Base-by-base conservation (phyloP, 2,329 filamentous ascomycete genomes). In the Diaporthe citrichinensis region DNA sequence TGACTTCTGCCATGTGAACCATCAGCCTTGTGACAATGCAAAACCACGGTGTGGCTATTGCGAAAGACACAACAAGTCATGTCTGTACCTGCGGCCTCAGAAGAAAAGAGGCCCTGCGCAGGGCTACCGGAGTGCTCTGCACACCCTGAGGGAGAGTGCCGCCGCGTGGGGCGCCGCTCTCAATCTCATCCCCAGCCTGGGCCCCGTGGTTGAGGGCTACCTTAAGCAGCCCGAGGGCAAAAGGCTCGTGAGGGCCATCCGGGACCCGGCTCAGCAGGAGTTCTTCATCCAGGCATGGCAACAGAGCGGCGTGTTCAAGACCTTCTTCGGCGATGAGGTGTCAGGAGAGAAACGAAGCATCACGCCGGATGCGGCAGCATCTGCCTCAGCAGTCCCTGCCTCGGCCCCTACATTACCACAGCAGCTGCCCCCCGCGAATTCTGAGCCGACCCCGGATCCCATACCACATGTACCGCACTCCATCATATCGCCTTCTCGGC, bases 1-100 rank as follows among this genome's bases (percentile, higher is more conserved):
- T 80, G 86, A 87, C 80, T 86, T 86, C 62, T 87, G 86, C 77
- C 86, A 87, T 76, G 84, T 85, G 72, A 86, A 87, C 78, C 86
- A 87, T 76, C 86, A 87, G 80, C 86, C 86, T 8, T 88, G 86
- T 79, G 86, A 88, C 79, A 88, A 88, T 76, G 85, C 84, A 67
- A 80, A 82, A 59, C 86, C 86, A n/a, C 84, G 86, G 61, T 88
- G 86, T 78, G 83, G 85, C 78, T 86, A 87, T 57, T 88, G 86
- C 71, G 83, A 84, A 72, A 80, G 82, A 74, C 83, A 85, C 75
- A 83, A 83, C 76, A 84, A 84, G 78, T 80, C 81, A 0, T 85
- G 83, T 65, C 77, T 83, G 36, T 85, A 85, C 72, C 79, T 84
- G 51, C 80, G 83, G n/a, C 83, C 83, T 0, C 83, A 83, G 72